Conservation (phyloP, 2,329 filamentous ascomycete species). For the Cordyceps cateniannulata region DNA sequence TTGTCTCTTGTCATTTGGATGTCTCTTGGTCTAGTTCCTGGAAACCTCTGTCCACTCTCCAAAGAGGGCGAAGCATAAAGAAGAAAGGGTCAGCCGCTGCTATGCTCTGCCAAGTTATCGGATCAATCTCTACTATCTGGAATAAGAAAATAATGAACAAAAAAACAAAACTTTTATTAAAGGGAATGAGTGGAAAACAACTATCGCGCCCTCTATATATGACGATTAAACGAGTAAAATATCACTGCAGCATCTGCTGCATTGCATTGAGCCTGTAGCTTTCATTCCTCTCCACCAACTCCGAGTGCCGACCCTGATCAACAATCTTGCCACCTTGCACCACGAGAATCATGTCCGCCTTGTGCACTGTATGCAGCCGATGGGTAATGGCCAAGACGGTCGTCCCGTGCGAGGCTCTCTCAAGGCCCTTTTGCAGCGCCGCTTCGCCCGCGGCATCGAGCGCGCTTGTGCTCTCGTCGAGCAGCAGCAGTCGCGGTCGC, state of each 20-base stretch:
- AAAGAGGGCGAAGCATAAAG: too few relatives aligned
- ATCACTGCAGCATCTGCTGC: conserved; percentile 20
- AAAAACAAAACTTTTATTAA: neutral
- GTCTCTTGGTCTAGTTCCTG: too few relatives aligned
- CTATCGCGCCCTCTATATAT: too few relatives aligned
- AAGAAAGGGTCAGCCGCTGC: too few relatives aligned
- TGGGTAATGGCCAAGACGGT: conserved; percentile 45
- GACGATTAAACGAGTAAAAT: neutral
- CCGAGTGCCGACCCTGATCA: conserved; percentile 19
- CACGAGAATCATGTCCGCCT: conserved; percentile 41
- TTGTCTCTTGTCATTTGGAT: too few relatives aligned
- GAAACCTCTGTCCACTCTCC: too few relatives aligned
- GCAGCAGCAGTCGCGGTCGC: conserved; percentile 57
- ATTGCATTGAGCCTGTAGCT: conserved; percentile 26
- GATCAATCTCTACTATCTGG: too few relatives aligned
- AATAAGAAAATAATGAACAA: too few relatives aligned
- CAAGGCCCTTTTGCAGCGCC: conserved; percentile 55
- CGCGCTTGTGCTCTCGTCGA: conserved; percentile 71
- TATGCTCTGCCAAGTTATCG: too few relatives aligned
- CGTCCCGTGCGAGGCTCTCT: conserved; percentile 39
- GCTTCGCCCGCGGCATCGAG: conserved; percentile 59
- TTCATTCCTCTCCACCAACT: conserved; percentile 18
- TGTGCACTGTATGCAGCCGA: conserved; percentile 39
- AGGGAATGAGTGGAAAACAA: neutral
- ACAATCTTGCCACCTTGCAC: neutral